Evolutionary conservation across 768 basidiomycete genomes (phyloP).

Genomic region (Trichaptum fuscoviolaceum): DNA sequence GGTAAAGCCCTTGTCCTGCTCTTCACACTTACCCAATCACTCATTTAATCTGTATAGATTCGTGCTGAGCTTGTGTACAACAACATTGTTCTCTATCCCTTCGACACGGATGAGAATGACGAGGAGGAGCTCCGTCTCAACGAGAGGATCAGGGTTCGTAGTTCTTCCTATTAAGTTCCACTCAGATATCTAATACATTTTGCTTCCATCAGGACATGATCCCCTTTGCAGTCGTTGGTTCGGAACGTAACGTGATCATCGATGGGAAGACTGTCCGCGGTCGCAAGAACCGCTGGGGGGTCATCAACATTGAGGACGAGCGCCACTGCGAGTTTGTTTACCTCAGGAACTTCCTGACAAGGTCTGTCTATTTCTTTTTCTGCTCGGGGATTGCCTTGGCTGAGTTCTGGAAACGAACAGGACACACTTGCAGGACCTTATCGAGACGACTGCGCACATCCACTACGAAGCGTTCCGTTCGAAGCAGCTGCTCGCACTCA

Average conservation of each 20-base stretch:
- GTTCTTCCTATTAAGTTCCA: too few relatives aligned
- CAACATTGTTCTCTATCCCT: conserved; percentile 93
- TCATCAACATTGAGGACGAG: conserved; percentile 96
- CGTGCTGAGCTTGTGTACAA: conserved; percentile 87
- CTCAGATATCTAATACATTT: background rate
- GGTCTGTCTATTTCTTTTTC: conserved; percentile 37
- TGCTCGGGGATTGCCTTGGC: conserved; percentile 3
- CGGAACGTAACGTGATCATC: conserved; percentile 90
- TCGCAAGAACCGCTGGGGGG: conserved; percentile 97
- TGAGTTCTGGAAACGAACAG: conserved; percentile 30
- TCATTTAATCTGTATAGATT: conserved; percentile 50
- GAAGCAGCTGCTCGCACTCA: conserved; percentile 94
- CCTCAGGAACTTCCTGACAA: conserved; percentile 92
- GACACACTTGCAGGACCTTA: conserved; percentile 96
- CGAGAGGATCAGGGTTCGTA: conserved; percentile 77
- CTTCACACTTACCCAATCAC: background rate
- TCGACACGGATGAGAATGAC: conserved; percentile 94
- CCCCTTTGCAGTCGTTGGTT: conserved; percentile 97
- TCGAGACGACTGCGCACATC: conserved; percentile 98
- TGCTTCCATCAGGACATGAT: conserved; percentile 65
- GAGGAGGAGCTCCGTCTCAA: conserved; percentile 90
- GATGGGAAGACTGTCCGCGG: conserved; percentile 94
- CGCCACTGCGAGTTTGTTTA: conserved; percentile 98
- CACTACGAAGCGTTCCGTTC: conserved; percentile 99
- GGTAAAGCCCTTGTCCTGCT: conserved; percentile 37